Evolutionary conservation across 352 stramenopile species (phyloP), one percentile per base, ranked within the genome.

Genomic region (Phytopythium delawarense): DNA sequence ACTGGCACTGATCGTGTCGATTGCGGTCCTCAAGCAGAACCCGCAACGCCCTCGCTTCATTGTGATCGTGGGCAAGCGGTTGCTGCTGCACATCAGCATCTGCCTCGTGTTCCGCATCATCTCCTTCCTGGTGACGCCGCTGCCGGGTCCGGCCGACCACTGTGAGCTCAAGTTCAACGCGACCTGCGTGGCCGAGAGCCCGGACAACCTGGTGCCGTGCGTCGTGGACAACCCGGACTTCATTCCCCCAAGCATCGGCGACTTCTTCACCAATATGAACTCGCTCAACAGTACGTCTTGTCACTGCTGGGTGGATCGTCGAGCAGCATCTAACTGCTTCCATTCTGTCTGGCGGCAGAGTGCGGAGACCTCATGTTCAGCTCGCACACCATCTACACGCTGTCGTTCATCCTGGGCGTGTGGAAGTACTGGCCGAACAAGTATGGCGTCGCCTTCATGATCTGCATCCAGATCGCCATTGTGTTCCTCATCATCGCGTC

Each of bases 291-390:
- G 52, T 57, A 23, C 8, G 52, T 57, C 20, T 52, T 52, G 12
- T 1, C 23, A 35, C 46, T n/a, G 42, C 6, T 49, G 42, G 7
- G 3, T 11, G 20, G 20, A 11, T 49, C 16, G 42, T n/a, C 8
- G 20, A 15, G 9, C 20, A 25, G 0, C n/a, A n/a, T 25, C 46
- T 35, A 16, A 35, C 21, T 7, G 35, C 35, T 40, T 15, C 4
- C 1, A 18, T 16, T 45, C 0, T 45, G 42, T 16, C 16, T 12
- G 11, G n/a, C 9, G 40, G 4, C 32, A 57, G 52, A 87, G 56
- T 97, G 90, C 56, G 90, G 90, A 35, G 90, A 97, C 64, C 74
- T 97, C 59, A 97, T 97, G 87, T 97, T 96, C 65, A 96, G 87
- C 65, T 96, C 86, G 35, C 90, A 97, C 75, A 97, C 87, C n/a